Evolutionary conservation across 2,329 filamentous ascomycete species (phyloP), one percentile per base, ranked within the genome.

Genomic region (Didymosphaeria variabile): DNA sequence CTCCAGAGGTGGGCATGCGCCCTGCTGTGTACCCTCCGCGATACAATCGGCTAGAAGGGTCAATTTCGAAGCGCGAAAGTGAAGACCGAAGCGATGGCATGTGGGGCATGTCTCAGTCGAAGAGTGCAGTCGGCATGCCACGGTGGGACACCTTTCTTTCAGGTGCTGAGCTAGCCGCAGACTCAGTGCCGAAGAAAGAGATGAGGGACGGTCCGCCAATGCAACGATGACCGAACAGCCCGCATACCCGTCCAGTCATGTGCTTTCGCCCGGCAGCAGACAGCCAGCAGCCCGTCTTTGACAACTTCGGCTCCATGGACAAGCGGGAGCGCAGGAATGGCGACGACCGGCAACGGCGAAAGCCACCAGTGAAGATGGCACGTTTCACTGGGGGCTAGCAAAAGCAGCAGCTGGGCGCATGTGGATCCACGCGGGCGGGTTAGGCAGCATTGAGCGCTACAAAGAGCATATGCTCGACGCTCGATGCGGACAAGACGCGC

Each of bases 191-290:
- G 44, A 58, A 12, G 31, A 40, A 32, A 52, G 60, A 51, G 46
- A 59, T 62, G 61, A 68, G 62, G 60, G 55, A 60, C 64, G 59
- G 62, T 44, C 64, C 63, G 66, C 60, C 58, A 59, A 63, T 63
- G 64, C 61, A 56, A 60, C 47, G 19, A 59, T 47, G 23, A 60
- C 40, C 32, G 19, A 40, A 29, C 29, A 55, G 29, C 51, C 53
- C 60, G 65, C 65, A 67, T 63, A 26, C 13, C 40, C 36, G 47
- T 23, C 19, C 46, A 59, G 67, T 67, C 65, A 67, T 67, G 65
- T 67, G 65, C 52, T 59, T 53, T 56, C 38, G 52, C 23, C 31
- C 38, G 34, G 50, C 50, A 19, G 26, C 29, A 32, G 32, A 51
- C 47, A 23, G 29, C 47, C 26, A 47, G 45, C 45, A 47, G 45